These are phyloP conservation scores for Micractinium sp. DNA, from an alignment of 139 green algal species.

Conservation along the genomic window DNA sequence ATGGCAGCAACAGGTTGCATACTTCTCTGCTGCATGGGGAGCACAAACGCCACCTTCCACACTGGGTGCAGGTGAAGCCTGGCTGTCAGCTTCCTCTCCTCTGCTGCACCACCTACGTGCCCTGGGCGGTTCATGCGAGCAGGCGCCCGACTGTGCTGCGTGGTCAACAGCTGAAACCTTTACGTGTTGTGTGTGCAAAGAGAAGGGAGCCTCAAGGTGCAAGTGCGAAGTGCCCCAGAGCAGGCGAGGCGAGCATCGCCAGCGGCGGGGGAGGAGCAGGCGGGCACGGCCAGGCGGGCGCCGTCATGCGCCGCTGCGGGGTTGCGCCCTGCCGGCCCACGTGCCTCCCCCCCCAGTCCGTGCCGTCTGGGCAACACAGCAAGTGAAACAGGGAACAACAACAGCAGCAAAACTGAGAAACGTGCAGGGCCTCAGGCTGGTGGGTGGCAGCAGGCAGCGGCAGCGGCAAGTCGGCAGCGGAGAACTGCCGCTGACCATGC, in stretches of 20 bases:
- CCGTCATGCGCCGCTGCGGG: constrained; percentile 3
- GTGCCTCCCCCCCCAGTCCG: not conserved
- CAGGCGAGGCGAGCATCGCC: constrained; percentile 1
- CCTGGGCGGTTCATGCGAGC: too few relatives aligned
- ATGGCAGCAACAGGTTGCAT: too few relatives aligned
- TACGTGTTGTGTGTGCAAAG: not conserved
- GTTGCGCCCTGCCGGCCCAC: not conserved
- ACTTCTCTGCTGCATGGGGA: too few relatives aligned
- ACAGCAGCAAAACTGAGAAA: not conserved
- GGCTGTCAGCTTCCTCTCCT: too few relatives aligned
- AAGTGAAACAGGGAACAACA: not conserved
- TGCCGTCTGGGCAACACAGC: not conserved
- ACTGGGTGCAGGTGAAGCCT: too few relatives aligned
- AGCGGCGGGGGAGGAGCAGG: not conserved
- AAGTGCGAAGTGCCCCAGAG: not conserved
- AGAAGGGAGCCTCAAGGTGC: not conserved
- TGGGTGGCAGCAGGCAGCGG: too few relatives aligned
- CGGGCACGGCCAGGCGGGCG: not conserved
- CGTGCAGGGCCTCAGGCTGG: not conserved
- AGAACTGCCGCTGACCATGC: not conserved
- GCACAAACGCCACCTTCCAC: too few relatives aligned
- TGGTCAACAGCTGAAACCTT: too few relatives aligned
- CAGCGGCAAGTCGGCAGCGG: too few relatives aligned
- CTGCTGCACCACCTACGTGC: too few relatives aligned
- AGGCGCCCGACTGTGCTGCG: too few relatives aligned